phyloP scores from a whole-genome alignment of 495 filamentous ascomycete genomes.

The Neurospora sp. region DNA sequence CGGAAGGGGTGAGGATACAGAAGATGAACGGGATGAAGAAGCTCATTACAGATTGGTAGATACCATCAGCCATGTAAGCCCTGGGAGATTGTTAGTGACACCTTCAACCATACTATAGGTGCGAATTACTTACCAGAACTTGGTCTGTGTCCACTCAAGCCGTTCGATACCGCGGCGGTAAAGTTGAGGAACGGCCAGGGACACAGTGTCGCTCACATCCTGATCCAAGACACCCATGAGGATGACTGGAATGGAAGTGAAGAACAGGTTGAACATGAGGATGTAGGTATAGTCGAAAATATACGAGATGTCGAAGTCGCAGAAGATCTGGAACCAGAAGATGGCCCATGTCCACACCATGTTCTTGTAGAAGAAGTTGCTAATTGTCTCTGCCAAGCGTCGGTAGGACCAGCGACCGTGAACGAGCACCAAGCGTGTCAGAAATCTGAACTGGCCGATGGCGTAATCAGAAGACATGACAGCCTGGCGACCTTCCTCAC shows the following conservation, averaged over 20 bases:
- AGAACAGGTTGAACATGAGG: constrained; percentile 88
- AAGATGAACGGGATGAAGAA: constrained; percentile 88
- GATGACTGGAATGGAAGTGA: constrained; percentile 91
- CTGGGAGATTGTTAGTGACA: constrained; percentile 35
- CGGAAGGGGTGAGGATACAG: constrained; percentile 56
- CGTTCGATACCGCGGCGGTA: constrained; percentile 95
- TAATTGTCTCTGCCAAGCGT: constrained; percentile 82
- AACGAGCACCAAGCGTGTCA: constrained; percentile 84
- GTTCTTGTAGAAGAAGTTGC: constrained; percentile 99
- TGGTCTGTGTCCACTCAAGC: constrained; percentile 90
- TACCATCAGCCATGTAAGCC: constrained; percentile 90
- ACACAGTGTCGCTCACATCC: constrained; percentile 90
- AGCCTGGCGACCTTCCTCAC: constrained; percentile 91
- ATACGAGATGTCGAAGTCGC: constrained; percentile 91
- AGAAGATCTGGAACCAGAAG: constrained; percentile 96
- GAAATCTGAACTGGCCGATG: constrained; percentile 93
- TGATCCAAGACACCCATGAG: constrained; percentile 97
- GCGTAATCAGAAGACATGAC: constrained; percentile 99
- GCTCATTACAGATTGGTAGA: constrained; percentile 86
- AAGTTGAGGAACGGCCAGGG: constrained; percentile 86
- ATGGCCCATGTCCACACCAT: constrained; percentile 96
- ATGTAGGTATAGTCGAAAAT: constrained; percentile 98
- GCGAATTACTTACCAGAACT: constrained; percentile 72
- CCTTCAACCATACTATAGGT: neutral
- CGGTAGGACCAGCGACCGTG: constrained; percentile 97